Base-by-base conservation (phyloP, 208 protist species). In the Acanthamoeba triangularis region DNA sequence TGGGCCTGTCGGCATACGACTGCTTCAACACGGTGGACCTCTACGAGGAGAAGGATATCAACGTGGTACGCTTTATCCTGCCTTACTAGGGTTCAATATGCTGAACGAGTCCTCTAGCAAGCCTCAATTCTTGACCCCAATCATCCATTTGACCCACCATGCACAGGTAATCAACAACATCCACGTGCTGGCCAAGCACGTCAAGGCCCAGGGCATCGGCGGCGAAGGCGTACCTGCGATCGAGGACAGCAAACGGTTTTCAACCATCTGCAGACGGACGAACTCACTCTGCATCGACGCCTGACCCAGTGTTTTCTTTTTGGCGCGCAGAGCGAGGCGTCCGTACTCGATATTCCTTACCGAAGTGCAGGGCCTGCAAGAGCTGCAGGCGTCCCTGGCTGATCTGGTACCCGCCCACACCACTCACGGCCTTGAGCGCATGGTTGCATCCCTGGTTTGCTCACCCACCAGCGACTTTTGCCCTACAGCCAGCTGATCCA, bases 141-240 rank as follows among this genome's bases (percentile, higher is more conserved):
- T 47, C 5, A 3, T 47, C 41, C 3, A 1, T 47, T n/a, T 72
- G 28, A 41, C 16, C 49, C n/a, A n/a, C n/a, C 6, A 5, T 30
- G 5, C 14, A 14, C 37, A 95, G 92, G 92, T 95, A 0, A 97
- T 97, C n/a, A 91, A 67, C 10, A 96, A 97, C 33, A 95, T 97
- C 6, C 96, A 97, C 65, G 96, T 95, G 6, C 61, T 97, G 4
- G 96, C 90, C 18, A 97, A 95, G 28, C 61, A 93, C 59, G 63
- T 92, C 0, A 30, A 44, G 35, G 76, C 72, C 13, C n/a, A 56
- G 0, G 59, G 72, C n/a, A 18, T 56, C 23, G 78, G 76, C 8
- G 52, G 33, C 10, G 37, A 54, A 59, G 52, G 84, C 6, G 35
- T 94, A n/a, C 94, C 96, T 65, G 65, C 67, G 37, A 95, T 95